Base-by-base conservation (phyloP, 2,329 filamentous ascomycete genomes). In the Epichloe sp. region DNA sequence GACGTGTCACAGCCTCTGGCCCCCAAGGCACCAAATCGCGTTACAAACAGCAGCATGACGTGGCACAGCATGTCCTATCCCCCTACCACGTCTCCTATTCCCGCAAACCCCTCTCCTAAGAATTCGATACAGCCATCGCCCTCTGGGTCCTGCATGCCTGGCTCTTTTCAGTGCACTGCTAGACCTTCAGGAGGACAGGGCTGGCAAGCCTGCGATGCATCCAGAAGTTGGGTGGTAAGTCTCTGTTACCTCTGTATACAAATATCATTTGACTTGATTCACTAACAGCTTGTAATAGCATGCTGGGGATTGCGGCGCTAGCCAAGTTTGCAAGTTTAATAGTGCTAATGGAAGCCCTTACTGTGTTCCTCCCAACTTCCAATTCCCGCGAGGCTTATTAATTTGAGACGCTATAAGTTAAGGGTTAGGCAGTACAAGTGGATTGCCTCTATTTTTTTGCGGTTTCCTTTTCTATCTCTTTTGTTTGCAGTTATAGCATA, bases 201-300 rank as follows among this genome's bases (percentile, higher is more conserved):
- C 23, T 51, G 49, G 49, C 8, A 51, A 35, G 49, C 31, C n/a
- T 51, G 49, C 38, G 38, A 51, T 35, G 26, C 12, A n/a, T 47
- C 44, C 4, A 26, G 38, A 36, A 43, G 17, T 19, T 51, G 49
- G 44, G 38, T 42, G 19, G 44, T 51, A 51, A 21, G 49, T 51
- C 17, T 35, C 15, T n/a, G 14, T 36, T 26, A 10, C 12, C n/a
- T 23, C 15, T 43, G 5, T n/a, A 17, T 7, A 19, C 7, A 17
- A 43, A 8, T 4, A 34, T 43, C 11, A 31, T 17, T 15, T 14
- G 4, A n/a, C 12, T 15, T 11, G 6, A 4, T 36, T 43, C 5
- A 17, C 35, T 40, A 19, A 40, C 3, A 11, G 12, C 8, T 12
- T 48, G 15, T 26, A 21, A 36, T 38, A 51, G 49, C 37, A 38